Base-by-base conservation (phyloP, 345 rosid species). In the Eucalyptus regnans region DNA sequence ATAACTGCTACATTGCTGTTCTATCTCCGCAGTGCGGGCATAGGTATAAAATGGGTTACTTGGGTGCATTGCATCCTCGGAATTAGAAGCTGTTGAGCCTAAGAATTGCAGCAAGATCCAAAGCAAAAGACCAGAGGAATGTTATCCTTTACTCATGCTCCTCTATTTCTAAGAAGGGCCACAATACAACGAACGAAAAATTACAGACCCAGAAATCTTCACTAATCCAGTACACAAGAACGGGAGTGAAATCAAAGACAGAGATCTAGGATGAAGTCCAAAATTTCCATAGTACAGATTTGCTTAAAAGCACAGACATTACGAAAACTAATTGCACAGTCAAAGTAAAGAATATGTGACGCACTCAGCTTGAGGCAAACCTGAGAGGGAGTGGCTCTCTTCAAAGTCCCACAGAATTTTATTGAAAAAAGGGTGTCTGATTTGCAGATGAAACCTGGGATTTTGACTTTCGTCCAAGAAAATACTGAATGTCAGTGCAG, bases 11-110 rank as follows among this genome's bases (percentile, higher is more conserved):
- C 87, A 50, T 4, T 50, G 51, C 22, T 86, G 79, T 31, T 31
- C 10, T 9, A 31, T 31, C 31, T 31, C 79, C 0, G 5, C 41
- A 1, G 0, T 1, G 79, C 11, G 22, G 6, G 43, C 43, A 51
- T 17, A 51, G 54, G 1, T 51, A 8, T 51, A 51, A 51, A 51
- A 33, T 33, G 37, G 37, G 37, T 33, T 33, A 33, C 37, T 51
- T 22, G 1, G 22, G 22, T 0, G 20, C 0, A 22, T 51, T 22
- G 0, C 20, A 66, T 66, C 79, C 22, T n/a, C 79, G 0, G 5
- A 66, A 66, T 10, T 20, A 66, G 79, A 66, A 66, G 43, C 41
- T 31, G 4, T 3, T 5, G 43, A 66, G 22, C 43, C 79, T 66
- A 66, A 31, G 43, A 31, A 4, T 4, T 31, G 12, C 79, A 31